Conservation (phyloP, 1,284 basidiomycete species). For the Cronartium quercuum region DNA sequence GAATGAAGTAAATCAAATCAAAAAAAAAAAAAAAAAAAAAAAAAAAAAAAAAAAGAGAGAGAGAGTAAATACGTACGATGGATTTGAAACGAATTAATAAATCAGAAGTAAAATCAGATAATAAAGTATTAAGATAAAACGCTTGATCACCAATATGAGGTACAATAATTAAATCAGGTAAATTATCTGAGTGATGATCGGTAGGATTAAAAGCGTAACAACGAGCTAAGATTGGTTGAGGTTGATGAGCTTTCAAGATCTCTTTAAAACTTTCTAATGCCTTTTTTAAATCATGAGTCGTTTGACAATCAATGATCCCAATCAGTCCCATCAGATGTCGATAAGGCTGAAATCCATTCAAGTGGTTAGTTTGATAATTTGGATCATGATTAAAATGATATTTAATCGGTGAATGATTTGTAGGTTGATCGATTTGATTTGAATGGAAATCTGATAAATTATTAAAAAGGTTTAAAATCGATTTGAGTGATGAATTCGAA, state of each 20-base stretch:
- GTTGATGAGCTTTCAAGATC: slow-evolving; percentile 18
- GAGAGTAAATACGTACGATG: slow-evolving; percentile 13
- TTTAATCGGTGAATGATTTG: no score
- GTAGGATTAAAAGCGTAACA: slow-evolving; percentile 27
- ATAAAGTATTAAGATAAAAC: slow-evolving; percentile 13
- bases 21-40: neutral
- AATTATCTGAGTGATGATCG: slow-evolving; percentile 16
- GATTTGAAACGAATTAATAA: slow-evolving; percentile 11
- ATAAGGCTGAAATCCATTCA: slow-evolving; percentile 20
- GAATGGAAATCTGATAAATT: no score
- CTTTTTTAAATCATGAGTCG: neutral
- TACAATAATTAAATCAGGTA: slow-evolving; percentile 17
- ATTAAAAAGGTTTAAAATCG: no score
- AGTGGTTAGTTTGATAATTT: no score
- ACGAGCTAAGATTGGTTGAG: slow-evolving; percentile 17
- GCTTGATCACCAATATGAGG: slow-evolving; percentile 33
- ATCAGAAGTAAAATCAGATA: slow-evolving; percentile 27
- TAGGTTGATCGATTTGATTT: no score
- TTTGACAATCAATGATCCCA: slow-evolving; percentile 25
- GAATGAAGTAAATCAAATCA: slow-evolving; percentile 11
- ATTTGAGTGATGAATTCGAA: no score
- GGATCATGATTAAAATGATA: no score
- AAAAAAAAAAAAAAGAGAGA: neutral
- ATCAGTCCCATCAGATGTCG: slow-evolving; percentile 26
- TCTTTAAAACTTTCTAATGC: slow-evolving; percentile 20